These are phyloP conservation scores for Colletotrichum sp. DNA, from an alignment of 2,329 filamentous ascomycete species.

Conservation along the genomic window DNA sequence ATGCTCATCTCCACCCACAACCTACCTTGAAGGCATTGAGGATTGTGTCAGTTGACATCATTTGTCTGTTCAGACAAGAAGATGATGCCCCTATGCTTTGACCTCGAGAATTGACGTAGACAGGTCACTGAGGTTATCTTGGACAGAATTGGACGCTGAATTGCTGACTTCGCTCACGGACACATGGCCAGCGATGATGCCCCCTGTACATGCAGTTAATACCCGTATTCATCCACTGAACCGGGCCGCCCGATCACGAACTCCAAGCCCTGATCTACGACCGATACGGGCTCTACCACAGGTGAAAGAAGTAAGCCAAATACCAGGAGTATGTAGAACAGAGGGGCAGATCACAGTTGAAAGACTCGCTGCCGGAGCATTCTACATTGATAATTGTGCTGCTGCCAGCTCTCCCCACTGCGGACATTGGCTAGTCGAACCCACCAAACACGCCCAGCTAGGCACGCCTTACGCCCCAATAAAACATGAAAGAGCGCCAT, in stretches of 20 bases:
- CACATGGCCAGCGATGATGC: neutral
- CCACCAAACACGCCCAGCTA: neutral
- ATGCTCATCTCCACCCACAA: neutral
- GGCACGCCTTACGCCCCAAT: conserved; percentile 1
- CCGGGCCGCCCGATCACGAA: neutral
- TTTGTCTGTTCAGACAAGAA: neutral
- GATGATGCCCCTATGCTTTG: neutral
- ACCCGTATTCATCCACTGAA: neutral
- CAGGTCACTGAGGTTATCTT: neutral
- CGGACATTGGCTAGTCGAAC: neutral
- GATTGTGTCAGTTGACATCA: neutral
- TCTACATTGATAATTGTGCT: neutral
- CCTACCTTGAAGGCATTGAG: neutral
- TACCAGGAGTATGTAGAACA: neutral
- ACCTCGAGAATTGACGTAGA: neutral
- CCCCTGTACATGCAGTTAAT: neutral
- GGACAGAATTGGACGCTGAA: neutral
- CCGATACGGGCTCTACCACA: neutral
- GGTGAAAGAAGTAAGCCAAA: neutral
- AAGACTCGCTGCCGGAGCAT: neutral
- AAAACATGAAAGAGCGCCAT: neutral
- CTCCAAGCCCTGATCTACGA: neutral
- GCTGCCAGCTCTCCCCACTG: neutral
- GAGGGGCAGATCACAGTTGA: neutral
- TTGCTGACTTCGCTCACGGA: neutral